Evolutionary conservation across 2,329 filamentous ascomycete species (phyloP), one percentile per base, ranked within the genome.

Genomic region (Atkinsonella texensis): DNA sequence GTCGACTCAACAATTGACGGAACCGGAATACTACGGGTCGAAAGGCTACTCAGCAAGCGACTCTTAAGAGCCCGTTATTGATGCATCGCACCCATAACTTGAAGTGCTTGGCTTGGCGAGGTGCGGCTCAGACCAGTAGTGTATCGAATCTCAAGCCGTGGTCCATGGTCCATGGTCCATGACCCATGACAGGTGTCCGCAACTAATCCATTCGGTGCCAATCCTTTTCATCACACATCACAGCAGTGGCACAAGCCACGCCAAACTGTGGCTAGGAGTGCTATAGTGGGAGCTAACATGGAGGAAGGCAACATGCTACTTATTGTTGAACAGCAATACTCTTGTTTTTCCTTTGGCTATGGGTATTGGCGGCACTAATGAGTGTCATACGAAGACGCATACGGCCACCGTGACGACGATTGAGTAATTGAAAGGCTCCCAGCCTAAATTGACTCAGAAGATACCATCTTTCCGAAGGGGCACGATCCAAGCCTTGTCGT

Each of bases 161-260:
- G 18, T n/a, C 20, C 20, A 23, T 23, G 20, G 4, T 17, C 46
- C 31, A 48, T 32, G 40, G n/a, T n/a, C 20, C 20, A 23, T 23
- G 20, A 23, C 28, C 46, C 31, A 48, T 32, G 40, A 40, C 50
- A 20, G 35, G 35, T 23, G 17, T 35, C 20, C 47, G 38, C 44
- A 49, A 41, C 35, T 35, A 39, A 32, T 28, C 28, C 4, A 45
- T 18, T 18, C 28, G 28, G 20, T 33, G 41, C n/a, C 23, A 33
- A 38, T 42, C 40, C 20, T 18, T 51, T n/a, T 33, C 46, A 46
- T 39, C 35, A 28, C 7, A 28, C 4, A 23, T 23, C 20, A 23
- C 20, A 23, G 50, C 33, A 41, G 46, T 52, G 45, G 28, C 46
- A 52, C 46, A 17, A 40, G 50, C 46, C 46, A 45, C 48, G 17